Evolutionary conservation across 106 monocot genomes (phyloP).

Genomic region (Dactylorhiza incarnata): DNA sequence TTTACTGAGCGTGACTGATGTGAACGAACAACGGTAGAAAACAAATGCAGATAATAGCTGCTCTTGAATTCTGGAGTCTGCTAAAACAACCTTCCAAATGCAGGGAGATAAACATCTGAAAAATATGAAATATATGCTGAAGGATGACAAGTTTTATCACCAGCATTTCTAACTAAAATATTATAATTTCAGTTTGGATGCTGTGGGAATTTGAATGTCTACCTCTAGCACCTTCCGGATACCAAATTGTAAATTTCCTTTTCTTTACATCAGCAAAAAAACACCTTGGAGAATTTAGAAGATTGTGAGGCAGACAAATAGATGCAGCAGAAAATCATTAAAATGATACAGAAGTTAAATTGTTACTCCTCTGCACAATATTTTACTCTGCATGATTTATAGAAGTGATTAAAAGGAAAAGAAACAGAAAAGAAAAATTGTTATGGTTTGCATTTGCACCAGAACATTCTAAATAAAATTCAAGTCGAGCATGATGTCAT

Average conservation of each 20-base stretch:
- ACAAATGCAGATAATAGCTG: not conserved
- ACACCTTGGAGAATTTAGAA: not conserved
- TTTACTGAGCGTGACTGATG: not conserved
- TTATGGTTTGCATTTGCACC: not conserved
- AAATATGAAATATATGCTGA: not conserved
- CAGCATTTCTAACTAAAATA: not conserved
- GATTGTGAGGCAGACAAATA: not conserved
- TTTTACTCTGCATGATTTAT: not conserved
- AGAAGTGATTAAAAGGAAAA: not conserved
- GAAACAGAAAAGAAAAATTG: not conserved
- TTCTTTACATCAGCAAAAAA: not conserved
- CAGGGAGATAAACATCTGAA: not conserved
- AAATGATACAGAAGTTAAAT: not conserved
- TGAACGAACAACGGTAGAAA: not conserved
- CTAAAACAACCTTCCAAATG: not conserved
- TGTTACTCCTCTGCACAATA: not conserved
- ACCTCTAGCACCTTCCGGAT: not conserved
- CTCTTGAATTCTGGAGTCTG: not conserved
- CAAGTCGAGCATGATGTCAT: not conserved
- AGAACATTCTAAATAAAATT: not conserved
- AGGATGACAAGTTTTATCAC: not conserved
- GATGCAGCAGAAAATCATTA: not conserved
- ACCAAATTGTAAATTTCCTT: not conserved
- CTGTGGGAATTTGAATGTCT: not conserved
- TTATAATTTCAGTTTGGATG: not conserved